Evolutionary conservation across 768 basidiomycete species (phyloP).

Genomic region (Amyloporia xantha): DNA sequence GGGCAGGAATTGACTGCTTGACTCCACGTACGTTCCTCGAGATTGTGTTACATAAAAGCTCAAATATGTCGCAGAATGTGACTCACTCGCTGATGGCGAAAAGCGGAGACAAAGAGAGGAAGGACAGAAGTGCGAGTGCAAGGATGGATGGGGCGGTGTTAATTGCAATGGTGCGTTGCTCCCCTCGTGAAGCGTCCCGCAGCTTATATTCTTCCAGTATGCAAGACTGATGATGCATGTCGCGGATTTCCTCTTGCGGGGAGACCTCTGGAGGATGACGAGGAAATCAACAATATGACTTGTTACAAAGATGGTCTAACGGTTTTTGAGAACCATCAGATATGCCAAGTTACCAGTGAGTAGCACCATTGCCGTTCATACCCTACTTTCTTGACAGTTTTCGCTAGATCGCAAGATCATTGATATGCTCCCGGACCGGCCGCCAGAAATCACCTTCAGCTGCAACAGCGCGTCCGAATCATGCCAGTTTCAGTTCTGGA

Average conservation of each 20-base stretch:
- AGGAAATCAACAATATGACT: conserved; percentile 61
- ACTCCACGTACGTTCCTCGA: conserved; percentile 66
- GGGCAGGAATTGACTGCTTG: conserved; percentile 94
- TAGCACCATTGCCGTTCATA: conserved; percentile 8
- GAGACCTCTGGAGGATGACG: conserved; percentile 30
- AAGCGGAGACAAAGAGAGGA: conserved; percentile 75
- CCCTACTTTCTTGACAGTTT: neutral
- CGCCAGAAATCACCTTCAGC: conserved; percentile 95
- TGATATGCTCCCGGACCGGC: conserved; percentile 84
- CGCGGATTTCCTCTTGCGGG: conserved; percentile 64
- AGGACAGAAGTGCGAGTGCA: conserved; percentile 77
- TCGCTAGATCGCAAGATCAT: conserved; percentile 84
- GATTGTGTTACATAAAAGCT: neutral
- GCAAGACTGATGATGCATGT: conserved; percentile 77
- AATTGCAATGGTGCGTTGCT: conserved; percentile 88
- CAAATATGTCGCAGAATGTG: conserved; percentile 61
- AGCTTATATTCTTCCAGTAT: conserved; percentile 47
- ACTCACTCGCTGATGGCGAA: conserved; percentile 86
- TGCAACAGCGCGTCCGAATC: conserved; percentile 59
- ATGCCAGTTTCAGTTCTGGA: conserved; percentile 99
- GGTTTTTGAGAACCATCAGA: conserved; percentile 93
- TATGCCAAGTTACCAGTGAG: conserved; percentile 97
- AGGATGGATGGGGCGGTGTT: conserved; percentile 92
- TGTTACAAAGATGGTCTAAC: conserved; percentile 93
- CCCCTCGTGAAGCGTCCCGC: neutral